Base-by-base conservation (phyloP, 768 basidiomycete species). In the Phlegmacium glaucopus region DNA sequence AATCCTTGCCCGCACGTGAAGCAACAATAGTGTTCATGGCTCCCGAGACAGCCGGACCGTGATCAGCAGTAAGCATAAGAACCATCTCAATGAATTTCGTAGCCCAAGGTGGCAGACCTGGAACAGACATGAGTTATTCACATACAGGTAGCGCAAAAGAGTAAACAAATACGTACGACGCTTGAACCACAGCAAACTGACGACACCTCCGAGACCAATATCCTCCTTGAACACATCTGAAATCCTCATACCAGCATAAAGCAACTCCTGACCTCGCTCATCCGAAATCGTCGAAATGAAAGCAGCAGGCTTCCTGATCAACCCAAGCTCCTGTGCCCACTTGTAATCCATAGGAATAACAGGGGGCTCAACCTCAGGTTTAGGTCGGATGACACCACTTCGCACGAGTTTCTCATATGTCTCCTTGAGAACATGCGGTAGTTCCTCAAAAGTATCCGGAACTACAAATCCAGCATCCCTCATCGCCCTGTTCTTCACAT, bases 311-410 rank as follows among this genome's bases (percentile, higher is more conserved):
- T 97, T 98, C 65, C 95, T 87, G 74, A 98, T 94, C 64, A 99
- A 84, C 48, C 95, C 95, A 46, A 97, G 85, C 73, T 96, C 93
- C 72, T 94, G 91, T 29, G 94, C 94, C 95, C 95, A 97, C 78
- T 98, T 97, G 85, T 97, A 99, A 73, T 99, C 95, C 92, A 98
- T 97, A n/a, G 95, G 95, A 64, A 98, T 97, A 48, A 89, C 84
- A 9, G 95, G 95, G 4, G 94, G 93, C 17, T 93, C 90, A 45
- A 83, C 74, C 75, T 99, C 95, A 30, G 70, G 58, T 74, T 83
- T 75, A 54, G 82, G 84, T 29, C 73, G 66, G 66, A 99, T 80
- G 26, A 69, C 61, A 28, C 94, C 92, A 39, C 59, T 67, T 50
- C 67, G 62, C 47, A 97, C 87, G 55, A 99, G 88, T 45, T 64